Evolutionary conservation across 352 stramenopile genomes (phyloP), one percentile per base, ranked within the genome.

Genomic region (Globisporangium parvum): DNA sequence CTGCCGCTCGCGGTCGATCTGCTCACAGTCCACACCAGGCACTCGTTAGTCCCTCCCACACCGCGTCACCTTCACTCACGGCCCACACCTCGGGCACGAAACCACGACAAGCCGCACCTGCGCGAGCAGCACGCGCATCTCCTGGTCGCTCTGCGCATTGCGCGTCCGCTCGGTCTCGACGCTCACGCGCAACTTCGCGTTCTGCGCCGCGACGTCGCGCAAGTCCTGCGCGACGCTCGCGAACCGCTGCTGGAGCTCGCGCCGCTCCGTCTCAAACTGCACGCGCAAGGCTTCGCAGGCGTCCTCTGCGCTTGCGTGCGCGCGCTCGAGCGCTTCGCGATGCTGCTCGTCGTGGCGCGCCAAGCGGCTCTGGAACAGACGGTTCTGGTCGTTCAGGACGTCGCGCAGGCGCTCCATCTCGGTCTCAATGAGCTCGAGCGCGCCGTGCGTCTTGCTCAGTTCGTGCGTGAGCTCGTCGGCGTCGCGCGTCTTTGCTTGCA

Each of bases 1-100:
- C 52, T 88, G 73, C 2, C 80, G 73, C 47, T 90, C 80, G 18
- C 68, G 77, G 55, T 90, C 77, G 55, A 90, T 78, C 70, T 87
- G 59, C 15, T 12, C 18, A n/a, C 6, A 42, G n/a, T 18, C 2
- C n/a, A 48, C 35, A 53, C 3, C 33, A 52, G 18, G 4, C 31
- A 53, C 14, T 18, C 20, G 23, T 12, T 12, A 14, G 9, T 47
- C 41, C 41, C 15, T 46, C 11, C 41, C 3, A 26, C 18, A 8
- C 12, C 41, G 20, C 20, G 5, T 2, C 39, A 44, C 18, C 18
- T 20, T 44, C 39, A 44, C 14, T 44, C 39, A 44, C 31, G 42
- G 39, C 37, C 3, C 42, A 24, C 46, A 33, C 33, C 23, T 14
- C 12, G 20, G 47, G 31, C 26, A 51, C 3, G 26, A 31, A 6